A percentile compares a stretch with the other conserved stretches of the same genome.
phyloP scores from a whole-genome alignment of 148 eudicot species.

The Chenopodium album region DNA sequence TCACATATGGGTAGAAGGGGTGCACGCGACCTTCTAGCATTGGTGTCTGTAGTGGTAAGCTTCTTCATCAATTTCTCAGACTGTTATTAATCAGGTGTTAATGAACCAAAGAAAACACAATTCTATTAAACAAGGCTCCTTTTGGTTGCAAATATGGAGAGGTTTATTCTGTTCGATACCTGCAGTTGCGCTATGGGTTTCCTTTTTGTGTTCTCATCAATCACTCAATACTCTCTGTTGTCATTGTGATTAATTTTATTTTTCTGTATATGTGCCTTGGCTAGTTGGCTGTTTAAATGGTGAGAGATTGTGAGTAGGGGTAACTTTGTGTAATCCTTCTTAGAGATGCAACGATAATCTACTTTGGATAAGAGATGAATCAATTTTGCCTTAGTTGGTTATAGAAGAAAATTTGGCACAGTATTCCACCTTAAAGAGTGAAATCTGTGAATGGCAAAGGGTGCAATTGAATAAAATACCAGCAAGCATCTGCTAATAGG shows the following conservation, averaged over 20 bases:
- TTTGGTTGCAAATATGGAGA: not conserved
- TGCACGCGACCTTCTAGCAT: conserved; percentile 71
- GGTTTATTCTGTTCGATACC: not conserved
- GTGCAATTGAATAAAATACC: not conserved
- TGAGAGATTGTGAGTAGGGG: not conserved
- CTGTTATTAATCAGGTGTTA: not conserved
- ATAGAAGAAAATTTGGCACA: not conserved
- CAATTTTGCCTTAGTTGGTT: not conserved
- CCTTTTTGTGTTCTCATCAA: not conserved
- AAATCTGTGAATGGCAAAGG: not conserved
- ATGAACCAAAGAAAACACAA: not conserved
- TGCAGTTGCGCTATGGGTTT: too few species aligned
- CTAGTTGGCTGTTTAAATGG: not conserved
- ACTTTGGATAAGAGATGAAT: not conserved
- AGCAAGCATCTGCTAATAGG: not conserved
- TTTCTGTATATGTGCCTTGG: not conserved
- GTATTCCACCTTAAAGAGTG: not conserved
- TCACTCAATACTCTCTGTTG: not conserved
- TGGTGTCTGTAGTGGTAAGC: conserved; percentile 77
- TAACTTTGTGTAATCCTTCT: not conserved
- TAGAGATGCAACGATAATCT: not conserved
- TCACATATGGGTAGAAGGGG: conserved; percentile 85
- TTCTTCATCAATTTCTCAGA: conserved; percentile 22
- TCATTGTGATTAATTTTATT: not conserved
- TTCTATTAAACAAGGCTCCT: not conserved